phyloP scores from a whole-genome alignment of 179 eudicot species.

The Vitellaria paradoxa region DNA sequence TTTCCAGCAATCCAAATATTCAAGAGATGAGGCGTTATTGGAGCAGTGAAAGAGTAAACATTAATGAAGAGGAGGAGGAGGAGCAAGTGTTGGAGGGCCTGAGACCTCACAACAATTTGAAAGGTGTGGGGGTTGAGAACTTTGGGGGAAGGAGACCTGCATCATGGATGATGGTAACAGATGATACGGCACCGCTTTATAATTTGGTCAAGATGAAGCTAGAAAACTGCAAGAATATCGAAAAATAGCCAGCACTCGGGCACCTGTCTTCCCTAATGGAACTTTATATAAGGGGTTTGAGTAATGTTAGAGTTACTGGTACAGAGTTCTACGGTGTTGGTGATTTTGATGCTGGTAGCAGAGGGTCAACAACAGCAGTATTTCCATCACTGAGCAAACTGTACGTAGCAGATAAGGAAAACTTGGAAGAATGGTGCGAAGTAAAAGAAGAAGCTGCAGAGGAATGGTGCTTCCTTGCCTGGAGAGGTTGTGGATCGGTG shows the following conservation, averaged over 20 bases:
- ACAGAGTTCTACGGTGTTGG: not conserved
- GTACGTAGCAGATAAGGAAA: not conserved
- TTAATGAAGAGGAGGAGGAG: not conserved
- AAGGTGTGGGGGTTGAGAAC: not conserved
- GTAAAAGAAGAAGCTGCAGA: not conserved
- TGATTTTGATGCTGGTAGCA: not conserved
- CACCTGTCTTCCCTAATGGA: not conserved
- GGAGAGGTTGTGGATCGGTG: not conserved
- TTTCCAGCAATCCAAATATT: constrained; percentile 12
- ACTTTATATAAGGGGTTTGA: not conserved
- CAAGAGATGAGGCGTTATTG: not conserved
- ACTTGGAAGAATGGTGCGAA: not conserved
- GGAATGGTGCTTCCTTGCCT: not conserved
- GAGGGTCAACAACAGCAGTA: not conserved
- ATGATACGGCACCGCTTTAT: not conserved
- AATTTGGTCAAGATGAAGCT: not conserved
- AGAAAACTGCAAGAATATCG: not conserved
- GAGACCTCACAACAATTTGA: not conserved
- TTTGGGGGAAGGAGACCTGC: not conserved
- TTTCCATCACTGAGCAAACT: not conserved
- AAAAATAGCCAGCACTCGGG: not conserved
- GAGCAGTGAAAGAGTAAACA: not conserved
- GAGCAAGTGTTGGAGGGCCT: not conserved
- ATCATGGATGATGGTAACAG: not conserved
- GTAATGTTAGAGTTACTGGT: not conserved